A percentile compares a stretch with the other conserved stretches of the same genome.
Conservation (phyloP, 1,139 yeast genomes). For the Geotrichum candidum region DNA sequence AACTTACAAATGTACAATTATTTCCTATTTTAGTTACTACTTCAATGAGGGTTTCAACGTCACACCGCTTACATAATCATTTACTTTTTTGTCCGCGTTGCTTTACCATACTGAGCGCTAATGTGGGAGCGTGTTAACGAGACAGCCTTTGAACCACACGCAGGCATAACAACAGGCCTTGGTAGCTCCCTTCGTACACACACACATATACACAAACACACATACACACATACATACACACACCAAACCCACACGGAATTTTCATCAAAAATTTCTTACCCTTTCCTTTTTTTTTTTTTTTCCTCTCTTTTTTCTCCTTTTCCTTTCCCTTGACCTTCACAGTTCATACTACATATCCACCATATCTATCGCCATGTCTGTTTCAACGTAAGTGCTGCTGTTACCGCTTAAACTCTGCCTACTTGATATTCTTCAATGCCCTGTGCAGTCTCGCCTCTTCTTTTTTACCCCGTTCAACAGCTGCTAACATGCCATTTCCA, state of each 20-base stretch:
- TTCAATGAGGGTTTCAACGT: neutral
- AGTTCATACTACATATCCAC: slow-evolving; percentile 1
- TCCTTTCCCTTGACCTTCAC: neutral
- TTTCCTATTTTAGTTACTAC: neutral
- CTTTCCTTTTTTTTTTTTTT: neutral
- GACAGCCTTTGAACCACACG: no score
- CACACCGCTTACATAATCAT: neutral
- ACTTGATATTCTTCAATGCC: neutral
- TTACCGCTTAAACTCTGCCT: neutral
- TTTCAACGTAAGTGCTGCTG: slow-evolving; percentile 9
- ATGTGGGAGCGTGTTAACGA: neutral
- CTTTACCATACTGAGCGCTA: neutral
- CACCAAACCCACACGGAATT: neutral
- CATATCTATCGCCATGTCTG: slow-evolving; percentile 14
- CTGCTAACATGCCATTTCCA: slow-evolving; percentile 20
- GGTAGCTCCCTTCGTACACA: neutral
- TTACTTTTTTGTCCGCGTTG: neutral
- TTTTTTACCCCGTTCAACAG: neutral
- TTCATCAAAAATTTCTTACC: neutral
- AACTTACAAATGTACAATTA: no score
- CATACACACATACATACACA: neutral
- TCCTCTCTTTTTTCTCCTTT: neutral
- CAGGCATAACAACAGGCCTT: neutral
- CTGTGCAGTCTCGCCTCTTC: neutral
- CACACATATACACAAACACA: neutral